Percentiles rank a stretch among this genome's conserved stretches.
Evolutionary conservation across 176 grass and related monocot species (phyloP).

Genomic region (Aegilops bicornis): DNA sequence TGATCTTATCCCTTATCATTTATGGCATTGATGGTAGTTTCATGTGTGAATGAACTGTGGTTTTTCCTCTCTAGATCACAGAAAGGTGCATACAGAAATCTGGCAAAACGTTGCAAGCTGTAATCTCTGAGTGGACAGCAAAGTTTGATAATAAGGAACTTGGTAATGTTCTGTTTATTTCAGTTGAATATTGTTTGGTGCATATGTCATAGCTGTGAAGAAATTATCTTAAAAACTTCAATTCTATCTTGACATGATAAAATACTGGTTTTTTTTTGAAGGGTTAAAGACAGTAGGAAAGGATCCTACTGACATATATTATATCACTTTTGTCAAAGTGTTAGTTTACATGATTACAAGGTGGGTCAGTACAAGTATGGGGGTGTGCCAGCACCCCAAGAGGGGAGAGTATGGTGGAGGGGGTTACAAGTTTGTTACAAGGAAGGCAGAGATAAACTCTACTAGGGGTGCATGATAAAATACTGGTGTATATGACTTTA

Average conservation of each 20-base stretch:
- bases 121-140: constrained; percentile 82
- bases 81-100: constrained; percentile 87
- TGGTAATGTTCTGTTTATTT: constrained; percentile 46
- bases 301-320: too few species aligned
- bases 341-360: too few species aligned
- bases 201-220: constrained; percentile 9
- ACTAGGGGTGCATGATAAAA: too few species aligned
- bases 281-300: too few species aligned
- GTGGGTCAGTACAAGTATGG: too few species aligned
- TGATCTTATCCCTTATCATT: constrained; percentile 17
- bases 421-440: too few species aligned
- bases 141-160: constrained; percentile 94
- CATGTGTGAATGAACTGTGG: constrained; percentile 11
- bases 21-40: constrained; percentile 21
- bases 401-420: too few species aligned
- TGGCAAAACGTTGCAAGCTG: constrained; percentile 75
- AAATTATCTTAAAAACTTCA: constrained; percentile 2
- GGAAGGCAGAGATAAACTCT: too few species aligned
- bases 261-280: too few species aligned
- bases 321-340: too few species aligned
- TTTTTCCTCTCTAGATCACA: constrained; percentile 74
- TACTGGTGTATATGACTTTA: background rate
- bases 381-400: too few species aligned
- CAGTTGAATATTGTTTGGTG: constrained; percentile 12
- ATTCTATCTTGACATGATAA: constrained; percentile 1